A percentile compares a stretch with the other conserved stretches of the same genome.
Evolutionary conservation across 1,139 yeast genomes (phyloP).

Genomic region (Zygosaccharomyces sapae): DNA sequence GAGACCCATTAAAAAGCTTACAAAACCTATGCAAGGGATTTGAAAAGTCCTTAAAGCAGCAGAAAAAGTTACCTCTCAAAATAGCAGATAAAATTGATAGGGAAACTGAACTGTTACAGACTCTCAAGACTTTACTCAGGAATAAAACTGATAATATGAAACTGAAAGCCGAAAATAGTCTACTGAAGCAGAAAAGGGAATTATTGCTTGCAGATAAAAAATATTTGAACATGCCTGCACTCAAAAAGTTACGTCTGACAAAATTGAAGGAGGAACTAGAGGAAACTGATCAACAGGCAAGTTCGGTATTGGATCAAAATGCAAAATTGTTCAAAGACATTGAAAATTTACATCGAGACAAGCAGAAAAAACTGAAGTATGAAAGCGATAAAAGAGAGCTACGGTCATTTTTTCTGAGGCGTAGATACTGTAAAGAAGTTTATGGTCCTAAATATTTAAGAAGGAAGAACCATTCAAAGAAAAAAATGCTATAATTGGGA

Average conservation of each 20-base stretch:
- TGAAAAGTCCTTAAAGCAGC: not conserved
- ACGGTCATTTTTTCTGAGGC: not conserved
- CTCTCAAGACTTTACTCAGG: not conserved
- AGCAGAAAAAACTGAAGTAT: not conserved
- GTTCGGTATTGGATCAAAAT: not conserved
- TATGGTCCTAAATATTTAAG: not conserved
- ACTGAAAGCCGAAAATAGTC: not conserved
- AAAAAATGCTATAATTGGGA: not conserved
- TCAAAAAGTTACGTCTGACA: not conserved
- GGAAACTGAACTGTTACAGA: not conserved
- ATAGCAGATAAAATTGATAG: not conserved
- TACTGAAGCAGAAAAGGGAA: not conserved
- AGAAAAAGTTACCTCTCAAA: not conserved
- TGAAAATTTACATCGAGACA: not conserved
- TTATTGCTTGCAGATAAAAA: not conserved
- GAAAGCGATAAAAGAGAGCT: not conserved
- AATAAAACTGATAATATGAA: not conserved
- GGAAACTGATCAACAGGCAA: not conserved
- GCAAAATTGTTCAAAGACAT: not conserved
- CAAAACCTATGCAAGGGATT: not conserved
- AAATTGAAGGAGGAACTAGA: constrained; percentile 2
- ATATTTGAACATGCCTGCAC: not conserved
- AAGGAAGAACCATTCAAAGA: not conserved
- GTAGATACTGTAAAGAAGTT: not conserved
- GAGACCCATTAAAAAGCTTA: not conserved